phyloP scores from a whole-genome alignment of 169 alveolate genomes.

The Plasmodium gaboni region DNA sequence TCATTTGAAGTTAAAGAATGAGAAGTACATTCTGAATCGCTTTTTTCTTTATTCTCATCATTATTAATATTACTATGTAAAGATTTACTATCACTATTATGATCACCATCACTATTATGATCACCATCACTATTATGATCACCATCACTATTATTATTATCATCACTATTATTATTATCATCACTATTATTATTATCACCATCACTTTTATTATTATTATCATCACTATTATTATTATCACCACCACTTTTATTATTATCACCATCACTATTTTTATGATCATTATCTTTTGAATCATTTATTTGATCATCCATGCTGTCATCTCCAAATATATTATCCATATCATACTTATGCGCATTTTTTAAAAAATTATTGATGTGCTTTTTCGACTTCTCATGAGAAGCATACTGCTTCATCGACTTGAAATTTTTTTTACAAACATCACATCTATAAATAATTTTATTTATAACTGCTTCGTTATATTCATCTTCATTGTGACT shows the following conservation, averaged over 20 bases:
- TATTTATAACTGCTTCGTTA: background rate
- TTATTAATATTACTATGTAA: background rate
- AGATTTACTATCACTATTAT: no score
- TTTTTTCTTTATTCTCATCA: background rate
- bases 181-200: background rate
- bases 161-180: background rate
- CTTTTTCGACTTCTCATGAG: constrained; percentile 83
- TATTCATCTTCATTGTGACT: background rate
- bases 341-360: constrained; percentile 6
- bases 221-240: background rate
- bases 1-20: background rate
- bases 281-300: background rate
- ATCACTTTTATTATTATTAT: background rate
- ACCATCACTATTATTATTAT: background rate
- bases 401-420: constrained; percentile 78
- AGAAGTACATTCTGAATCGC: background rate
- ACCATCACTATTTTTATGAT: background rate
- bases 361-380: constrained; percentile 77
- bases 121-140: background rate
- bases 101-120: no score
- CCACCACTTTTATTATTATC: background rate
- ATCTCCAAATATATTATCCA: constrained; percentile 22
- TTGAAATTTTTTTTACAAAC: constrained; percentile 82
- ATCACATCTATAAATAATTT: constrained; percentile 78
- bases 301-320: background rate